phyloP scores from a whole-genome alignment of 2,329 filamentous ascomycete species.

The Cercospora sp. region DNA sequence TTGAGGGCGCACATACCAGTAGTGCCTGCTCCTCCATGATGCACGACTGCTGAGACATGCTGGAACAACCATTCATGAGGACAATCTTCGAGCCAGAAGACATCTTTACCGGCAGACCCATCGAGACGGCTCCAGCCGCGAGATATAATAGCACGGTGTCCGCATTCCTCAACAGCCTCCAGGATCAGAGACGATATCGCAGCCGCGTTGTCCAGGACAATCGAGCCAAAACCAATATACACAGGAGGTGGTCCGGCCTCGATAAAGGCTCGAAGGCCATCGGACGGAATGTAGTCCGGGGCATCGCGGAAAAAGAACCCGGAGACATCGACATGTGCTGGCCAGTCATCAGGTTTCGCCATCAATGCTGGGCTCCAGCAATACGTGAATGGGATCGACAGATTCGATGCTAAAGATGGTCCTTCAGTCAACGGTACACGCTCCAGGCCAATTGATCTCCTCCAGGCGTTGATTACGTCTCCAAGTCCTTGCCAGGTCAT shows the following conservation, averaged over 20 bases:
- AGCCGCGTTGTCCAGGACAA: not conserved
- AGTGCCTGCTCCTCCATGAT: slow-evolving; percentile 76
- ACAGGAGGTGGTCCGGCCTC: not conserved
- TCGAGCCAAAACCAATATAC: not conserved
- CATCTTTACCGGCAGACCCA: slow-evolving; percentile 58
- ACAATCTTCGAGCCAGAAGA: slow-evolving; percentile 72
- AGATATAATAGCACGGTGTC: not conserved
- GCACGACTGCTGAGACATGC: slow-evolving; percentile 64
- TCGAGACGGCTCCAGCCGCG: slow-evolving; percentile 65
- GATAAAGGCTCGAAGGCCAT: not conserved
- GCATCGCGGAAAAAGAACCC: not conserved
- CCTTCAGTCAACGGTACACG: slow-evolving; percentile 61
- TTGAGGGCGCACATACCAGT: slow-evolving; percentile 43
- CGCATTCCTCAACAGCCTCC: not conserved
- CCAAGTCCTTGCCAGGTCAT: slow-evolving; percentile 67
- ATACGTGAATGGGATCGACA: slow-evolving; percentile 74
- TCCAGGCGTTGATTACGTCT: slow-evolving; percentile 73
- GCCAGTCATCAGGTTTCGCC: slow-evolving; percentile 49
- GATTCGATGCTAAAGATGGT: not conserved
- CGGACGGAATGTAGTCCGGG: not conserved
- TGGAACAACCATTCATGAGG: slow-evolving; percentile 79
- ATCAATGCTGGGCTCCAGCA: slow-evolving; percentile 45
- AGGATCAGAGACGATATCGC: not conserved
- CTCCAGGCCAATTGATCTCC: slow-evolving; percentile 68
- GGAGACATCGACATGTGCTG: slow-evolving; percentile 44